Evolutionary conservation across 768 basidiomycete species (phyloP).

Genomic region (Saitozyma sp.): DNA sequence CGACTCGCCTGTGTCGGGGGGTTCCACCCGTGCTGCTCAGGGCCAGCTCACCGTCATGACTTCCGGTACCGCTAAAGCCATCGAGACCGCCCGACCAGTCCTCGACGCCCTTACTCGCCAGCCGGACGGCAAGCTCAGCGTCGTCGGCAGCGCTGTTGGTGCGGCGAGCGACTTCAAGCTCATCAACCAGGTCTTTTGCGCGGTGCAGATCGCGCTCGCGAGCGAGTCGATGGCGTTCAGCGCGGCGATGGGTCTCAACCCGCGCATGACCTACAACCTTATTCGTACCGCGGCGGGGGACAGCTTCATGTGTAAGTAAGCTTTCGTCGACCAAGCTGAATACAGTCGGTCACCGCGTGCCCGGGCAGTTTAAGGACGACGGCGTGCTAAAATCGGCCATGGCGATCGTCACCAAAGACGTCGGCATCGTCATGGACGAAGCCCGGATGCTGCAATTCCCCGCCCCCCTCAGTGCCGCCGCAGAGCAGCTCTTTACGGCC

Average conservation of each 20-base stretch:
- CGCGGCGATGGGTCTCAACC: slow-evolving; percentile 35
- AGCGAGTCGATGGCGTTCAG: slow-evolving; percentile 40
- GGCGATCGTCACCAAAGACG: slow-evolving; percentile 46
- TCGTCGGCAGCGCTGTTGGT: slow-evolving; percentile 38
- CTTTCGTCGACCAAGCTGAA: neutral
- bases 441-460: slow-evolving; percentile 31
- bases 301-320: slow-evolving; percentile 46
- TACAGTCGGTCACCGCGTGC: slow-evolving; percentile 37
- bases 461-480: slow-evolving; percentile 27
- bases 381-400: slow-evolving; percentile 44
- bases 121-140: slow-evolving; percentile 25
- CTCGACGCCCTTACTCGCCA: slow-evolving; percentile 35
- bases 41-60: slow-evolving; percentile 42
- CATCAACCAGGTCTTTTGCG: slow-evolving; percentile 47
- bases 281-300: slow-evolving; percentile 31
- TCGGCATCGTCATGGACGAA: slow-evolving; percentile 49
- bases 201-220: slow-evolving; percentile 33
- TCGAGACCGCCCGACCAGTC: slow-evolving; percentile 28
- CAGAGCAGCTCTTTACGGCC: slow-evolving; percentile 35
- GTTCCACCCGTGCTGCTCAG: slow-evolving; percentile 38
- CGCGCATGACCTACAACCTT: slow-evolving; percentile 36
- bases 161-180: slow-evolving; percentile 44
- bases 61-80: slow-evolving; percentile 27
- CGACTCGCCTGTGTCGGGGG: slow-evolving; percentile 33
- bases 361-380: slow-evolving; percentile 36